Percentiles rank a stretch among this genome's conserved stretches.
These are phyloP conservation scores for Pseudopyricularia javanii DNA, from an alignment of 2,329 filamentous ascomycete genomes.

Conservation along the genomic window DNA sequence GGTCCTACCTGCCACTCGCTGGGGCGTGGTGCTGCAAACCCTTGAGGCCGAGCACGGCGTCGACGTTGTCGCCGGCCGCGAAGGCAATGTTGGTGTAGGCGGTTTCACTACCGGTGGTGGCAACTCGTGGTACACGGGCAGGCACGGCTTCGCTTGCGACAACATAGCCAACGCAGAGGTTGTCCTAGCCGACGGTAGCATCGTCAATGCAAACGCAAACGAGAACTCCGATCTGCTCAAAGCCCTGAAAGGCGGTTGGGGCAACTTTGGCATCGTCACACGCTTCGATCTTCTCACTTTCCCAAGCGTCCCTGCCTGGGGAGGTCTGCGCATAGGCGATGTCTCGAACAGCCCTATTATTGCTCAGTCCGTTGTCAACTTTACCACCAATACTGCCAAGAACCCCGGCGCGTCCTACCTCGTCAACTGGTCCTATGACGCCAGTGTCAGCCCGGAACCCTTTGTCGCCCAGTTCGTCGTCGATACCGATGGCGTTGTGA, in stretches of 20 bases:
- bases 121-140: conserved; percentile 15
- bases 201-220: conserved; percentile 21
- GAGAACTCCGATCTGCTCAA: conserved; percentile 24
- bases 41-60: conserved; percentile 19
- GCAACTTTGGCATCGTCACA: conserved; percentile 24
- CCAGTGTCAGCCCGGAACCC: neutral
- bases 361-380: conserved; percentile 5
- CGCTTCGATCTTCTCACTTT: conserved; percentile 6
- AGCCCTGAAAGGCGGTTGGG: conserved; percentile 27
- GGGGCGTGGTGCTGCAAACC: conserved; percentile 22
- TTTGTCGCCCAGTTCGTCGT: conserved; percentile 1
- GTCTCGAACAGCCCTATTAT: neutral
- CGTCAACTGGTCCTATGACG: conserved; percentile 3
- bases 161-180: conserved; percentile 23
- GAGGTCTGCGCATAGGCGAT: neutral
- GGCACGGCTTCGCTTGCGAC: conserved; percentile 23
- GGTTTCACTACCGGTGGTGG: conserved; percentile 23
- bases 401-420: conserved; percentile 9
- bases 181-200: conserved; percentile 23
- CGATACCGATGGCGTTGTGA: neutral
- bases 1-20: conserved; percentile 21
- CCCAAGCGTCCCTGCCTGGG: conserved; percentile 2
- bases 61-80: conserved; percentile 20
- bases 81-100: conserved; percentile 21
- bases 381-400: conserved; percentile 7